These are phyloP conservation scores for Scenedesmus sp. DNA, from an alignment of 163 green algal genomes.

Conservation along the genomic window DNA sequence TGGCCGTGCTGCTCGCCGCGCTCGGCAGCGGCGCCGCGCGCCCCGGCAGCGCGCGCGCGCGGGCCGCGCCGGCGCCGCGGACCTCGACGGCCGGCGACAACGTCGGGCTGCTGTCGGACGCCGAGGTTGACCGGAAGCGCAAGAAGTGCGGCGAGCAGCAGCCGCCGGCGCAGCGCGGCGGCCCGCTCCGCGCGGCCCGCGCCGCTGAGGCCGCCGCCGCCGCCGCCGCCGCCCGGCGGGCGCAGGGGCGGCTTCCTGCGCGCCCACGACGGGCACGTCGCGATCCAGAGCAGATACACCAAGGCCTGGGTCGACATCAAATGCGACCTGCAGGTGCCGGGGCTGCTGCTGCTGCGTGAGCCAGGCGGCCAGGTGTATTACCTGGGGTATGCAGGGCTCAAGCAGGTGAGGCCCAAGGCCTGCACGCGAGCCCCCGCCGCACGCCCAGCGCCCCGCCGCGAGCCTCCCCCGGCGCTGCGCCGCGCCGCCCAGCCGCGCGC, in stretches of 20 bases:
- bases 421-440: no score
- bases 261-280: slow-evolving; percentile 26
- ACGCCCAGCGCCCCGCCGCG: no score
- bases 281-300: slow-evolving; percentile 20
- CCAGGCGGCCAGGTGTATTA: slow-evolving; percentile 31
- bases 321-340: slow-evolving; percentile 32
- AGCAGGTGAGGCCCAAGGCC: no score
- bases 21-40: no score
- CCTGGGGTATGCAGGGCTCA: slow-evolving; percentile 25
- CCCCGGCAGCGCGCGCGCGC: no score
- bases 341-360: slow-evolving; percentile 34
- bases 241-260: slow-evolving; percentile 17
- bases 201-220: background rate
- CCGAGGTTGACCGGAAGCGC: no score
- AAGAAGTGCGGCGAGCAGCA: slow-evolving; percentile 1
- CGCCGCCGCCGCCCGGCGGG: background rate
- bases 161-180: background rate
- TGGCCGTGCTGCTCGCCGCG: no score
- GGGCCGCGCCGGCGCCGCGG: no score
- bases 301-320: slow-evolving; percentile 21
- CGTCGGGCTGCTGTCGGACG: no score
- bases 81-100: no score
- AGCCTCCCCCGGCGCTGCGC: no score
- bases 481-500: no score
- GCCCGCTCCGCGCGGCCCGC: background rate